These are phyloP conservation scores for Boletus semigastroideus DNA, from an alignment of 1,284 basidiomycete genomes.

Conservation along the genomic window DNA sequence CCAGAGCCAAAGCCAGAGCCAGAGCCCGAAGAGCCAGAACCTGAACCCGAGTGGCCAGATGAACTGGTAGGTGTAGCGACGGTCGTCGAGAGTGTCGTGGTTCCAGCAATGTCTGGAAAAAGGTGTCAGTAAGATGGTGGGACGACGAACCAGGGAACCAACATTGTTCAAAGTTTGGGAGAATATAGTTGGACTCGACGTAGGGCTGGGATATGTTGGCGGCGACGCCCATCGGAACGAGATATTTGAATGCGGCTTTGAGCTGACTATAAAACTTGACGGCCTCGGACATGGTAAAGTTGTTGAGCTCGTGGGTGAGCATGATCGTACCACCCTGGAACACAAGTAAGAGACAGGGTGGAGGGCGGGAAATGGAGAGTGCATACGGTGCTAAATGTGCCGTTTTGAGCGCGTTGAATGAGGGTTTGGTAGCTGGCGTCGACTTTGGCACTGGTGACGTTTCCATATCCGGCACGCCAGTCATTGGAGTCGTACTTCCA, in stretches of 20 bases:
- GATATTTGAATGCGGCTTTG: conserved; percentile 43
- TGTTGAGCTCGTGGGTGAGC: conserved; percentile 49
- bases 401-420: conserved; percentile 38
- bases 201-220: conserved; percentile 49
- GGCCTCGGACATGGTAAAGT: conserved; percentile 50
- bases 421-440: conserved; percentile 44
- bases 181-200: conserved; percentile 40
- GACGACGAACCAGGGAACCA: conserved; percentile 11
- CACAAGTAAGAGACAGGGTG: not conserved
- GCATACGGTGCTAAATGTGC: conserved; percentile 39
- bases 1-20: not conserved
- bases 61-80: not conserved
- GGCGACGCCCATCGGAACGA: conserved; percentile 50
- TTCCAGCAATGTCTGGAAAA: conserved; percentile 24
- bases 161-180: conserved; percentile 49
- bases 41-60: not conserved
- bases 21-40: not conserved
- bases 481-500: conserved; percentile 73
- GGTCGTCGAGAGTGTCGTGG: conserved; percentile 16
- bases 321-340: conserved; percentile 47
- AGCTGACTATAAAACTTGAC: conserved; percentile 42
- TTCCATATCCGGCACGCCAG: conserved; percentile 57
- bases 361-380: not conserved
- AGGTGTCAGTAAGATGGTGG: not conserved
- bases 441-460: conserved; percentile 41